phyloP scores from a whole-genome alignment of 202 grass and related monocot genomes.

The Saccharum hybrid region DNA sequence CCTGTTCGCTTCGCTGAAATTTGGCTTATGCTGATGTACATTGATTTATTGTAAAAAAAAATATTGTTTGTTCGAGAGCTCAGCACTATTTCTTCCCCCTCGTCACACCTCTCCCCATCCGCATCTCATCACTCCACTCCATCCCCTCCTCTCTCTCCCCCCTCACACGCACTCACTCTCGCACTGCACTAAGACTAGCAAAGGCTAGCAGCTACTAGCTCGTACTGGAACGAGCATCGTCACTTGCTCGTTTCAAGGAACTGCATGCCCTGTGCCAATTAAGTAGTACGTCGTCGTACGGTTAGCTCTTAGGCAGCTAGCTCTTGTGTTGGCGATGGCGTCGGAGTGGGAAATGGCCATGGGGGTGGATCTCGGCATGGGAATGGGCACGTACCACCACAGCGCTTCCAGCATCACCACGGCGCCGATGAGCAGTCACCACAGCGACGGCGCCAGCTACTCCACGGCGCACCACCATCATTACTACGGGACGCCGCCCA shows the following conservation, averaged over 20 bases:
- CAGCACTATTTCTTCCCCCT: constrained; percentile 52
- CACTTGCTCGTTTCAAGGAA: constrained; percentile 54
- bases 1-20: too few species aligned
- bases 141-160: neutral
- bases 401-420: constrained; percentile 43
- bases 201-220: constrained; percentile 40
- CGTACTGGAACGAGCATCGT: constrained; percentile 12
- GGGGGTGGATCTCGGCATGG: constrained; percentile 71
- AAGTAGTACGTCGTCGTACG: neutral
- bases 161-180: constrained; percentile 29
- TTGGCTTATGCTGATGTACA: too few species aligned
- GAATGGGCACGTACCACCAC: constrained; percentile 59
- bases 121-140: constrained; percentile 8
- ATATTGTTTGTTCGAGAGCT: neutral
- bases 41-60: too few species aligned
- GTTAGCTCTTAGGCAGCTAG: too few species aligned
- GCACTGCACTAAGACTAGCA: constrained; percentile 41
- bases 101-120: neutral
- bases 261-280: neutral
- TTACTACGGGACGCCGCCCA: constrained; percentile 65
- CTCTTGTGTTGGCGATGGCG: constrained; percentile 52
- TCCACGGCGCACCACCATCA: constrained; percentile 50
- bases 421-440: constrained; percentile 43
- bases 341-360: constrained; percentile 89
- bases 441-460: constrained; percentile 11